Evolutionary conservation across 1,284 basidiomycete genomes (phyloP).

Genomic region (Thecaphora thlaspeos): DNA sequence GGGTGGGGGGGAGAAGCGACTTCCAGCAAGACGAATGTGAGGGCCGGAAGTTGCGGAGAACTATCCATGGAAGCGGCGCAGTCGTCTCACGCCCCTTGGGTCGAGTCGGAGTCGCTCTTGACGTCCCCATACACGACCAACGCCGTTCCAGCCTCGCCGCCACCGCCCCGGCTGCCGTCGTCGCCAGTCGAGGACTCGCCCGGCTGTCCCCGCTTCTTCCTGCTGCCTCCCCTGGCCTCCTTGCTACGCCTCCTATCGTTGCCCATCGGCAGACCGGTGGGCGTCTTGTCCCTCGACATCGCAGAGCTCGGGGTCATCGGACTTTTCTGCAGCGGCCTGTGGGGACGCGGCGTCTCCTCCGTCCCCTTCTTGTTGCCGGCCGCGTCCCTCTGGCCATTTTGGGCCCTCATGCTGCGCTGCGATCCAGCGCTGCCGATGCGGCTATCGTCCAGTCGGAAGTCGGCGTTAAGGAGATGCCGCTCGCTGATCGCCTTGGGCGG

Average conservation of each 20-base stretch:
- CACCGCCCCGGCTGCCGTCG: background rate
- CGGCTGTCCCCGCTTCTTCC: background rate
- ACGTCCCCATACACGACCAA: conserved; percentile 55
- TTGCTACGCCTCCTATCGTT: background rate
- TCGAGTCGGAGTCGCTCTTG: conserved; percentile 37
- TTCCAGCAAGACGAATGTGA: no score
- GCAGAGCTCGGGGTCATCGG: conserved; percentile 31
- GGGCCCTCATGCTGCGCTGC: background rate
- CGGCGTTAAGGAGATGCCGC: conserved; percentile 47
- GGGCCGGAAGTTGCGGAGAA: no score
- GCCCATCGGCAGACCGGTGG: conserved; percentile 5
- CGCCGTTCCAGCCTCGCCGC: conserved; percentile 28
- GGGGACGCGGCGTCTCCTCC: background rate
- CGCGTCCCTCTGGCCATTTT: no score
- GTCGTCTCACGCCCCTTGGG: conserved; percentile 24
- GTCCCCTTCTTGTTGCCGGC: no score
- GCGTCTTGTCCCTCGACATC: conserved; percentile 19
- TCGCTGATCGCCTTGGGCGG: conserved; percentile 48
- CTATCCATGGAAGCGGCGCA: no score
- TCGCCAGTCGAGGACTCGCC: background rate
- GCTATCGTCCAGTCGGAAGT: conserved; percentile 49
- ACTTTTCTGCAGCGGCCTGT: background rate
- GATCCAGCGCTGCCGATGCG: no score
- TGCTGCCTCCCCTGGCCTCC: background rate
- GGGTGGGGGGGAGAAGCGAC: no score